Evolutionary conservation across 345 rosid genomes (phyloP).

Genomic region (Kernera saxatilis): DNA sequence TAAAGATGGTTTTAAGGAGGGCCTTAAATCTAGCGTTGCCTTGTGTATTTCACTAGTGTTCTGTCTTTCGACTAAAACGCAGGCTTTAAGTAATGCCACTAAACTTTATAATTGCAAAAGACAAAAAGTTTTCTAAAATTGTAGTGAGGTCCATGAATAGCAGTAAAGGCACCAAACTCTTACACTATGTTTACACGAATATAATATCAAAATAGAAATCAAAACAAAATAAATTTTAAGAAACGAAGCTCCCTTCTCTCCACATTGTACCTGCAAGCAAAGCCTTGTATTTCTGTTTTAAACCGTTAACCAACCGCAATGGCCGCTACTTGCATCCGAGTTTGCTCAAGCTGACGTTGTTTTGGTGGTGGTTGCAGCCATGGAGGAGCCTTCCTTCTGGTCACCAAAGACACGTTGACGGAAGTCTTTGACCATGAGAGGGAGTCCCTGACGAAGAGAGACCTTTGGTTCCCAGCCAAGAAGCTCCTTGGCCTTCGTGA

Average conservation of each 20-base stretch:
- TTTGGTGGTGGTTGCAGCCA: slow-evolving; percentile 25
- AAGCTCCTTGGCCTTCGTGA: slow-evolving; percentile 70
- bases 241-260: neutral
- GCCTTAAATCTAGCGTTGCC: neutral
- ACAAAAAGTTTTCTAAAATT: neutral
- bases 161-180: slow-evolving; percentile 13
- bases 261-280: neutral
- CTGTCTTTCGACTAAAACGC: neutral
- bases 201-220: slow-evolving; percentile 11
- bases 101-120: slow-evolving; percentile 10
- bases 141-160: slow-evolving; percentile 25
- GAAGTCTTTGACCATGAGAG: slow-evolving; percentile 75
- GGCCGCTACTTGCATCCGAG: slow-evolving; percentile 6
- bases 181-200: slow-evolving; percentile 24
- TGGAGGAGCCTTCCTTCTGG: slow-evolving; percentile 32
- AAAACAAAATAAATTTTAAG: slow-evolving; percentile 7
- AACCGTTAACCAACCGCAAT: neutral
- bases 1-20: too few relatives aligned
- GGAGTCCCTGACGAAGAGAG: slow-evolving; percentile 71
- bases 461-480: slow-evolving; percentile 74
- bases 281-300: neutral
- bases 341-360: slow-evolving; percentile 27
- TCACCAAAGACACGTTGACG: slow-evolving; percentile 68
- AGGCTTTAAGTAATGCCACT: neutral
- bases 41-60: neutral